A percentile compares a stretch with the other conserved stretches of the same genome.
phyloP scores from a whole-genome alignment of 192 early-diverging fungal genomes.

The Neocallimastix lanati region DNA sequence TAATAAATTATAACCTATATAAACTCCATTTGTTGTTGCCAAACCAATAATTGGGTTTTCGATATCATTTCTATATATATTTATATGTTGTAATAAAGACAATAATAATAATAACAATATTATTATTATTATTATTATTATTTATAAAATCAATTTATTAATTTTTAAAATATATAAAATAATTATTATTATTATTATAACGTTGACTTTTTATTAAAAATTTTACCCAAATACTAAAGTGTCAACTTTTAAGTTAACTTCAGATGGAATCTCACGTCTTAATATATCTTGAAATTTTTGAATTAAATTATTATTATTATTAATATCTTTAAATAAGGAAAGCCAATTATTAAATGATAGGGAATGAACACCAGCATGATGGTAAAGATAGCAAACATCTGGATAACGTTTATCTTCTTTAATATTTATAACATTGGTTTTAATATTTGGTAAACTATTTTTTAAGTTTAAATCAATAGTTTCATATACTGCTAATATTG shows the following conservation, averaged over 20 bases:
- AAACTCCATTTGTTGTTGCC: conserved; percentile 35
- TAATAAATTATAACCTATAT: conserved; percentile 52
- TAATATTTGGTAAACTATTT: not conserved
- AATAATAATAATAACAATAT: not conserved
- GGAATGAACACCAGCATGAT: conserved; percentile 47
- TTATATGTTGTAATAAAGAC: not conserved
- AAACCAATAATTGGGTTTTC: conserved; percentile 37
- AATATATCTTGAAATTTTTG: not conserved
- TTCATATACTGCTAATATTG: conserved; percentile 32
- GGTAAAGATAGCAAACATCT: conserved; percentile 47
- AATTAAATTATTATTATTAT: conserved; percentile 1
- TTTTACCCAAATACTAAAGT: not conserved
- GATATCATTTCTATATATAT: conserved; percentile 8
- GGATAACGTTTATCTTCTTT: conserved; percentile 35
- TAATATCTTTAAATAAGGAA: conserved; percentile 10
- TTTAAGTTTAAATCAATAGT: conserved; percentile 18
- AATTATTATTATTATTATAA: too few species aligned
- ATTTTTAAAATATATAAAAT: too few species aligned
- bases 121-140: not conserved
- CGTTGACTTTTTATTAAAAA: too few species aligned
- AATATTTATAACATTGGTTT: conserved; percentile 9
- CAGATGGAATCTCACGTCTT: conserved; percentile 4
- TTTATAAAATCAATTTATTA: too few species aligned
- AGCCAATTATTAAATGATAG: conserved; percentile 39
- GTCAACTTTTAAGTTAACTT: not conserved